These are phyloP conservation scores for Hippophae tibetana DNA, from an alignment of 306 rosid genomes.

Conservation along the genomic window DNA sequence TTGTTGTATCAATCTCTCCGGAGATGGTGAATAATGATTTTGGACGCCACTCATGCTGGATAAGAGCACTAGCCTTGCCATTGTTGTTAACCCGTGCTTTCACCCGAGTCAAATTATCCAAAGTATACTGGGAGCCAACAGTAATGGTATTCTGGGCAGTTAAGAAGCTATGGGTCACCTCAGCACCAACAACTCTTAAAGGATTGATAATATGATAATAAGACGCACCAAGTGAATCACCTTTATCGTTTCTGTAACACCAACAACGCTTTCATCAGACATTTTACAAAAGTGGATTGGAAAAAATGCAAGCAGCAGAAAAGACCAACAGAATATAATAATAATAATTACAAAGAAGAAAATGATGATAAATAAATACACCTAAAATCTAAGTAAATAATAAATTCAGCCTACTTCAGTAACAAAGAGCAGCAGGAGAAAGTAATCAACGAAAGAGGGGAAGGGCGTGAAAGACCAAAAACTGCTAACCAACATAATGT, in stretches of 20 bases:
- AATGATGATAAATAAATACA: too few relatives aligned
- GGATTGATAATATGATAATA: slow-evolving; percentile 63
- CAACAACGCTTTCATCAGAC: not conserved
- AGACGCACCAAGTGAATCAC: slow-evolving; percentile 62
- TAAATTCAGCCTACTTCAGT: too few relatives aligned
- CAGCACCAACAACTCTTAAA: slow-evolving; percentile 71
- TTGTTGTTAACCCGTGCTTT: slow-evolving; percentile 67
- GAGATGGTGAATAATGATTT: slow-evolving; percentile 76
- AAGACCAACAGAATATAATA: too few relatives aligned
- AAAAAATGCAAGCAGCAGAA: too few relatives aligned
- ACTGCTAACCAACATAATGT: too few relatives aligned
- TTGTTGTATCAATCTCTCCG: slow-evolving; percentile 82
- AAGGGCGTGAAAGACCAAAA: too few relatives aligned
- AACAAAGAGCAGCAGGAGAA: too few relatives aligned
- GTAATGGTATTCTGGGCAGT: slow-evolving; percentile 65
- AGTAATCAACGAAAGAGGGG: too few relatives aligned
- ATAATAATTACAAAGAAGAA: too few relatives aligned
- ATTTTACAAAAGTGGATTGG: too few relatives aligned
- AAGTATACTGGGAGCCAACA: slow-evolving; percentile 63
- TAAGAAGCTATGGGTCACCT: slow-evolving; percentile 58
- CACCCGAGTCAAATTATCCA: slow-evolving; percentile 59
- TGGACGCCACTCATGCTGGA: slow-evolving; percentile 97
- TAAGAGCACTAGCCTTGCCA: slow-evolving; percentile 67
- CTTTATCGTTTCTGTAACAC: slow-evolving; percentile 64
- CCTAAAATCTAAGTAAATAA: too few relatives aligned